Percentiles rank a stretch among this genome's conserved stretches.
These are phyloP conservation scores for Penicillium sumatraense DNA, from an alignment of 2,329 filamentous ascomycete species.

Conservation along the genomic window DNA sequence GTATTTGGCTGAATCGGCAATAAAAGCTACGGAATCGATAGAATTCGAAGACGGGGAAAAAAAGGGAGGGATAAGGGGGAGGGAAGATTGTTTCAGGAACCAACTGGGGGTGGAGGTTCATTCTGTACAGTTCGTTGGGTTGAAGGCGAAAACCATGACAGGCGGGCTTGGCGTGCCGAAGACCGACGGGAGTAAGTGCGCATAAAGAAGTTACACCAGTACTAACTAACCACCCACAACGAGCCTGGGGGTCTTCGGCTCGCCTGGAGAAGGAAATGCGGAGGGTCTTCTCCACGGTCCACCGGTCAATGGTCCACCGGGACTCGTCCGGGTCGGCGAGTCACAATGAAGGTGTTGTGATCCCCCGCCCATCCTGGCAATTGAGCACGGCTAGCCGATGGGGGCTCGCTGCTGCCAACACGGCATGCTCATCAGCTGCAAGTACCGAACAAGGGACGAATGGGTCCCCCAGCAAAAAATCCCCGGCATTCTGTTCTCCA, in stretches of 20 bases:
- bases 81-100: not conserved
- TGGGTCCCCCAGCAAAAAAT: slow-evolving; percentile 6
- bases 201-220: no score
- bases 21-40: not conserved
- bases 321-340: slow-evolving; percentile 16
- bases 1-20: not conserved
- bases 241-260: slow-evolving; percentile 20
- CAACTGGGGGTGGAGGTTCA: not conserved
- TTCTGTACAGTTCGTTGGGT: slow-evolving; percentile 1
- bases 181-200: slow-evolving; percentile 14
- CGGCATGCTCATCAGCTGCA: slow-evolving; percentile 9
- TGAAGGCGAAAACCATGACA: slow-evolving; percentile 6
- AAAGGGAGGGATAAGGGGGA: not conserved
- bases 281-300: slow-evolving; percentile 24
- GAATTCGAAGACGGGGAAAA: not conserved
- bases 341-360: slow-evolving; percentile 10
- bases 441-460: slow-evolving; percentile 18
- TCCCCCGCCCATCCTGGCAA: slow-evolving; percentile 16
- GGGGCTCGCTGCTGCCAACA: not conserved
- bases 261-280: slow-evolving; percentile 28
- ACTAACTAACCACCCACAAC: not conserved
- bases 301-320: slow-evolving; percentile 18
- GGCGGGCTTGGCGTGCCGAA: slow-evolving; percentile 9
- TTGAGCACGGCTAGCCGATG: slow-evolving; percentile 26
- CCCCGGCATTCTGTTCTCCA: not conserved